Evolutionary conservation across 1,139 yeast species (phyloP).

Genomic region (Geotrichum cucujoidarum): DNA sequence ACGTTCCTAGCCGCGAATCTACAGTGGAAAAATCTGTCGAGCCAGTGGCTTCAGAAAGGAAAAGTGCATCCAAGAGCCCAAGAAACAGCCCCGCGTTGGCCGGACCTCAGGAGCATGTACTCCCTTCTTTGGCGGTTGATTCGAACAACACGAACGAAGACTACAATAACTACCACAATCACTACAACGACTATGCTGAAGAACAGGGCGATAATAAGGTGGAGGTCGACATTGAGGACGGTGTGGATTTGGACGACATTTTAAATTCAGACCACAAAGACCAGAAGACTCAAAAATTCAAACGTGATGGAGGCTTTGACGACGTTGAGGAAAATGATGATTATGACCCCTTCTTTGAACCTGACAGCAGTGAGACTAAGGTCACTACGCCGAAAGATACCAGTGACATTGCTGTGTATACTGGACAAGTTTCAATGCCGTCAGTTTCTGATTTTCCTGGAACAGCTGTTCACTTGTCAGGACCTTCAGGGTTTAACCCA

Average conservation of each 20-base stretch:
- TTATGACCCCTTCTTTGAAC: constrained; percentile 11
- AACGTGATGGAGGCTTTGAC: constrained; percentile 6
- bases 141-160: constrained; percentile 1
- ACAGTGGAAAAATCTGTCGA: constrained; percentile 19
- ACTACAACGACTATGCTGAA: constrained; percentile 30
- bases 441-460: constrained; percentile 50
- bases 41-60: constrained; percentile 19
- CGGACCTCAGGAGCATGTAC: not conserved
- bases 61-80: constrained; percentile 13
- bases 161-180: not conserved
- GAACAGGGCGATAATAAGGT: constrained; percentile 35
- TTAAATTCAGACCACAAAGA: constrained; percentile 25
- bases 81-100: constrained; percentile 5
- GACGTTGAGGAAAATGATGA: constrained; percentile 21
- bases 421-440: constrained; percentile 53
- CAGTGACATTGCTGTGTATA: constrained; percentile 41
- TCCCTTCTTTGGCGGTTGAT: not conserved
- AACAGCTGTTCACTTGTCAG: constrained; percentile 43
- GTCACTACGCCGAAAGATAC: not conserved
- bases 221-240: constrained; percentile 29
- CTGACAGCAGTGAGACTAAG: not conserved
- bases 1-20: constrained; percentile 12
- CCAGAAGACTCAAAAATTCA: not conserved
- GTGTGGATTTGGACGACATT: constrained; percentile 38
- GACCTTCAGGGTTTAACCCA: constrained; percentile 32